Evolutionary conservation across 495 filamentous ascomycete genomes (phyloP), one percentile per base, ranked within the genome.

Genomic region (Aspergillus campestris): DNA sequence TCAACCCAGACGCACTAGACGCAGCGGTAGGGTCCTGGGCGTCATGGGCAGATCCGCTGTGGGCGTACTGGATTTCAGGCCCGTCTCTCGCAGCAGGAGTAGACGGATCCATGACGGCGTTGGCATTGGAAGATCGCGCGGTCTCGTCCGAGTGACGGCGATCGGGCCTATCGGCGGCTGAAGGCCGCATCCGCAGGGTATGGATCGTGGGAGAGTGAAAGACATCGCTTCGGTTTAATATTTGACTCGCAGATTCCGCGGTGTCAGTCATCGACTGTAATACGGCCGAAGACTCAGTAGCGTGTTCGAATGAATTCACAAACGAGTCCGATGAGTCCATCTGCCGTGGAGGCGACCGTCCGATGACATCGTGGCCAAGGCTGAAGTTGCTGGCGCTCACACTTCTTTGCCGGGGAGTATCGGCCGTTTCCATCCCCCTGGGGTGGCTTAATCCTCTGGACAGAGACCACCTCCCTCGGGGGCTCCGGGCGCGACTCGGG

Each of bases 131-230:
- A 35, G 59, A 66, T 18, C 61, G 65, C 29, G 65, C 62, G 7
- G 66, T 71, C 35, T 73, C 74, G 34, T 72, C 57, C 8, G 73
- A 74, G 42, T 58, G 44, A 34, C 66, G 60, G 14, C 58, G 64
- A 11, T 42, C 27, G n/a, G 38, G 45, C n/a, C 61, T 57, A 39
- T 48, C 55, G 14, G 34, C 42, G 31, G 56, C 51, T 6, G 63
- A 60, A n/a, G 58, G 52, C 28, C 53, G 60, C 40, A 60, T 52
- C 37, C 66, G 60, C 36, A 70, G 44, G 10, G 57, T 63, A 38
- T 66, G 69, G 47, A 91, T 82, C 7, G 86, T 84, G 34, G 89
- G 91, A n/a, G 83, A 82, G 44, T 85, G 81, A 58, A 98, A 96
- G 12, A 94, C 84, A 57, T 92, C 88, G 49, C 87, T 94, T 15